phyloP scores from a whole-genome alignment of 192 early-diverging fungal genomes.

The Powellomyces hirtus region DNA sequence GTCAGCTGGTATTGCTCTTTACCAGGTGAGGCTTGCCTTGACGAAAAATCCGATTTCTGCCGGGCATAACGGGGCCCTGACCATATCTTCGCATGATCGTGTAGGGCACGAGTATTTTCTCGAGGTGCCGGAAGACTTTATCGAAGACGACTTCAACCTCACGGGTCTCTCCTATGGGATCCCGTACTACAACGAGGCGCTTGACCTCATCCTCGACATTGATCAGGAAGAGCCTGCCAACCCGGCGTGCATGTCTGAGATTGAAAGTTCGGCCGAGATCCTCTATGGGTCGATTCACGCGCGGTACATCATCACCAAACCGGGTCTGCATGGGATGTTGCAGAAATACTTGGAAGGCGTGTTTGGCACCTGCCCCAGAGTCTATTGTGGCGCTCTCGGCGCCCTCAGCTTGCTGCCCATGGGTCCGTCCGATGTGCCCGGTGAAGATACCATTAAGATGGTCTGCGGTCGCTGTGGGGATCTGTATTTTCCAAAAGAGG shows the following conservation, averaged over 20 bases:
- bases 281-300: conserved; percentile 95
- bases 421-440: conserved; percentile 44
- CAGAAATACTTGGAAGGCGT: conserved; percentile 37
- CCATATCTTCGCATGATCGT: neutral
- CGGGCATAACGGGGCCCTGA: neutral
- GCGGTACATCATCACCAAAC: conserved; percentile 84
- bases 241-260: conserved; percentile 55
- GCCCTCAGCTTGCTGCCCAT: conserved; percentile 47
- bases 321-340: conserved; percentile 81
- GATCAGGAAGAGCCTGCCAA: conserved; percentile 32
- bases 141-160: conserved; percentile 97
- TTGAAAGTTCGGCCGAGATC: conserved; percentile 84
- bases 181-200: conserved; percentile 83
- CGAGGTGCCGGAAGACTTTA: conserved; percentile 57
- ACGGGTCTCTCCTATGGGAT: conserved; percentile 84
- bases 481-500: conserved; percentile 52
- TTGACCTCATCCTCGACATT: conserved; percentile 93
- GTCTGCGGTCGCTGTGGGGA: conserved; percentile 57
- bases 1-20: conserved; percentile 62
- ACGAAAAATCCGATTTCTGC: neutral
- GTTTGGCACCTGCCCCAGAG: conserved; percentile 58
- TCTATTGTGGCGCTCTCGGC: conserved; percentile 43
- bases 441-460: conserved; percentile 51
- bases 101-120: conserved; percentile 52
- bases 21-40: conserved; percentile 45